Percentiles rank a stretch among this genome's conserved stretches.
Conservation (phyloP, 257 asterid species). For the Echium plantagineum region DNA sequence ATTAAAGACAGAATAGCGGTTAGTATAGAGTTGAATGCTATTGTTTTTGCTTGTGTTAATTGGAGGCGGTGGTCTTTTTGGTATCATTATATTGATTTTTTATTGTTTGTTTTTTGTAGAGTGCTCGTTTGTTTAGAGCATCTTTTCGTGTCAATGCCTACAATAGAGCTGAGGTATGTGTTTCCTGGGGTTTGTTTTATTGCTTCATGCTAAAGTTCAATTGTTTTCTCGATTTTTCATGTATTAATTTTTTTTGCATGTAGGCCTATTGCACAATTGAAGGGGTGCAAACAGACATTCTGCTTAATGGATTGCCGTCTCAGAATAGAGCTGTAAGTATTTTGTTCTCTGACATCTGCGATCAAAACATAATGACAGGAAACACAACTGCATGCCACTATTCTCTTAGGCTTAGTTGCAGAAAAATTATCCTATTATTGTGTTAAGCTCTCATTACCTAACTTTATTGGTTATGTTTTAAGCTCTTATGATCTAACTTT, state of each 20-base stretch:
- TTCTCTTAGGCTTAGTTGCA: too few relatives aligned
- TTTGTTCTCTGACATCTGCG: not conserved
- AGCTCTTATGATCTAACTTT: too few relatives aligned
- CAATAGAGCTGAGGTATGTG: conserved; percentile 69
- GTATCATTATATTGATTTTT: conserved; percentile 1
- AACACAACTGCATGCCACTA: not conserved
- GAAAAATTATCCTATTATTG: too few relatives aligned
- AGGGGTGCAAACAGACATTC: conserved; percentile 66
- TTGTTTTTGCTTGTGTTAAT: not conserved
- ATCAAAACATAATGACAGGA: not conserved
- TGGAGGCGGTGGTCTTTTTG: not conserved
- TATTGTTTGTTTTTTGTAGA: conserved; percentile 32
- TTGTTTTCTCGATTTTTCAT: not conserved
- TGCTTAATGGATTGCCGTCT: conserved; percentile 44
- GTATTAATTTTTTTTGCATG: conserved; percentile 7
- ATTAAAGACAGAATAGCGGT: conserved; percentile 26
- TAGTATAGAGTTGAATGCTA: not conserved
- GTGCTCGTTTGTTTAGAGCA: conserved; percentile 52
- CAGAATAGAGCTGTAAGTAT: conserved; percentile 87
- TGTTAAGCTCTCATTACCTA: too few relatives aligned
- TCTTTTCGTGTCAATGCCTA: conserved; percentile 71
- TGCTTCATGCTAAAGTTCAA: not conserved
- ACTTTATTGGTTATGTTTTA: too few relatives aligned
- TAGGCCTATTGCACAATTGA: conserved; percentile 90
- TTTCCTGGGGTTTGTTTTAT: not conserved